Evolutionary conservation across 805 yeast species (phyloP).

Genomic region (Middelhovenomyces tepae): DNA sequence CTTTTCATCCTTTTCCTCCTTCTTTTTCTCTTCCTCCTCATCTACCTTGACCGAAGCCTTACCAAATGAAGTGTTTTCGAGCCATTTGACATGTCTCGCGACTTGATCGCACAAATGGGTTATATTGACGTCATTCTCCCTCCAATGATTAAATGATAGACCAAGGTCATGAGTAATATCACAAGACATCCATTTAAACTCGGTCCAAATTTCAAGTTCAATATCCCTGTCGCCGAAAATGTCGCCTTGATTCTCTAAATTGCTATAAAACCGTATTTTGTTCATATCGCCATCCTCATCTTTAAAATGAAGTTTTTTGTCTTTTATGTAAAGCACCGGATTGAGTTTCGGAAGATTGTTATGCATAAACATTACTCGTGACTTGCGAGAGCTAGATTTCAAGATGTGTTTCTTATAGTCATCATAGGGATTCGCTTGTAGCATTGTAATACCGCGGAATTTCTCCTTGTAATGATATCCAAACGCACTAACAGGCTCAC

Average conservation of each 20-base stretch:
- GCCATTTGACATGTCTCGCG: no score
- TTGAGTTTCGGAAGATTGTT: conserved; percentile 61
- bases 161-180: no score
- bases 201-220: conserved; percentile 17
- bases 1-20: background rate
- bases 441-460: conserved; percentile 62
- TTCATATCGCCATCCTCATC: conserved; percentile 36
- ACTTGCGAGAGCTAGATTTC: conserved; percentile 7
- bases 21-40: conserved; percentile 1
- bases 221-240: conserved; percentile 13
- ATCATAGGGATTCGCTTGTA: conserved; percentile 60
- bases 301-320: conserved; percentile 33
- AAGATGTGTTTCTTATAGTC: conserved; percentile 35
- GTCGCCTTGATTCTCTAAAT: conserved; percentile 21
- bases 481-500: conserved; percentile 32
- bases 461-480: conserved; percentile 5
- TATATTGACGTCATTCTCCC: no score
- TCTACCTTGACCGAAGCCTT: no score
- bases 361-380: conserved; percentile 42
- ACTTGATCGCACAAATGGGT: no score
- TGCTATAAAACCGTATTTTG: conserved; percentile 44
- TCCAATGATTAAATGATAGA: no score
- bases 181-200: conserved; percentile 17
- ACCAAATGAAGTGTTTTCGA: no score
- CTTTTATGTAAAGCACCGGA: conserved; percentile 41